Evolutionary conservation across 2,329 filamentous ascomycete genomes (phyloP), one percentile per base, ranked within the genome.

Genomic region (Pezicula carpinea): DNA sequence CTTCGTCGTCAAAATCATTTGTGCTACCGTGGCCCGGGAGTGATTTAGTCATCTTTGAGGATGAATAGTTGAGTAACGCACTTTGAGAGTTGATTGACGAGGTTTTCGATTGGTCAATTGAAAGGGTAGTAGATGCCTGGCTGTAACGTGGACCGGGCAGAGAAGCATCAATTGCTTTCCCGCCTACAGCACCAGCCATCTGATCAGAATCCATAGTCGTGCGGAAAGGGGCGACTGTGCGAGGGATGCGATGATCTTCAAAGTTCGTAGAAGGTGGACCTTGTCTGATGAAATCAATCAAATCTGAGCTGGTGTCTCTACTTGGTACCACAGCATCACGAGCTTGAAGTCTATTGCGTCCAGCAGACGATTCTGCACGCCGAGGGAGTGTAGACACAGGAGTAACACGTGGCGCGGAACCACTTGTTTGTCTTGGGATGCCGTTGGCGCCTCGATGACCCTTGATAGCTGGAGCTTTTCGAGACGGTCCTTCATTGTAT

Each of bases 241-340:
- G 83, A 35, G 89, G 86, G 52, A 95, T 93, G 19, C 88, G 82
- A 49, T 82, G 87, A 52, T 79, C 78, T 21, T 76, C 75, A 36
- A 73, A 74, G 29, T 72, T 69, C 13, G 54, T 43, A 51, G 71
- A 76, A 0, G 87, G 85, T 3, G 90, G 90, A 1, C 91, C 92
- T 62, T 89, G 84, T 39, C 91, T 84, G 54, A 99, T 95, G 65
- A 99, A 97, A 63, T 97, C 91, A 55, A 96, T 96, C 48, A 99
- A 71, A 51, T 96, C 93, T 11, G 88, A 87, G 47, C 84, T 95
- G 54, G 84, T 83, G 43, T 81, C 80, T 43, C 74, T 75, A 48
- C 70, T 71, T 42, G 82, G 76, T 14, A 82, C 76, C 35, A 76
- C 74, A 32, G 88, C 80, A 51, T 89, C 83, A 41, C 89, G 85